Conservation (phyloP, 768 basidiomycete genomes). For the Kwoniella heveanensis region DNA sequence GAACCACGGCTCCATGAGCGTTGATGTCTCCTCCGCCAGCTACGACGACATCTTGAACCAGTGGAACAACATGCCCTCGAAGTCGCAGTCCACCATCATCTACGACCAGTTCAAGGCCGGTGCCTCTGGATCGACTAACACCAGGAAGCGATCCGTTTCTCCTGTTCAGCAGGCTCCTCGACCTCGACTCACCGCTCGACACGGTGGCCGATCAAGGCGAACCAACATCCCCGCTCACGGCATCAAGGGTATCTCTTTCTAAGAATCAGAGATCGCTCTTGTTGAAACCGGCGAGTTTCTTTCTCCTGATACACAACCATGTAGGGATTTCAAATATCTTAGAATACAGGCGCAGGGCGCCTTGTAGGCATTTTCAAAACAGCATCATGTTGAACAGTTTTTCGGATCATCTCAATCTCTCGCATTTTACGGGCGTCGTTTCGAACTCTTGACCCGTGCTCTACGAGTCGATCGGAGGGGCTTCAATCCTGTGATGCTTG, state of each 20-base stretch:
- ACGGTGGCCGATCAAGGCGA: constrained; percentile 28
- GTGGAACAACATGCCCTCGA: constrained; percentile 43
- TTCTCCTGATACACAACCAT: background rate
- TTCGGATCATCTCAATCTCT: background rate
- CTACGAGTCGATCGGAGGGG: background rate
- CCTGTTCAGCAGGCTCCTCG: background rate
- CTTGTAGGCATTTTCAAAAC: background rate
- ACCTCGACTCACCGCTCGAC: constrained; percentile 20
- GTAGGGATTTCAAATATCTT: background rate
- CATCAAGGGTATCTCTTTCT: constrained; percentile 22
- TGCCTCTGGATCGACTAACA: constrained; percentile 22
- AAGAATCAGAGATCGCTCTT: background rate
- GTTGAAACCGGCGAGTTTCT: background rate
- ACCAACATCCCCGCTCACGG: constrained; percentile 17
- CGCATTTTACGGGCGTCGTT: background rate
- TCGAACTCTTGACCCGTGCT: background rate
- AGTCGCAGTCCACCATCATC: constrained; percentile 21
- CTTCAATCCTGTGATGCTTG: background rate
- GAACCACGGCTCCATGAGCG: constrained; percentile 31
- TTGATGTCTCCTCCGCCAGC: constrained; percentile 38
- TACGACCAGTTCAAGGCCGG: constrained; percentile 30
- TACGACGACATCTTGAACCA: constrained; percentile 38
- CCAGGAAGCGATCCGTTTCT: constrained; percentile 16
- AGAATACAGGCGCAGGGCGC: background rate
- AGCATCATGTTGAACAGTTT: background rate